These are phyloP conservation scores for Claviceps humidiphila DNA, from an alignment of 2,329 filamentous ascomycete species.

Conservation along the genomic window DNA sequence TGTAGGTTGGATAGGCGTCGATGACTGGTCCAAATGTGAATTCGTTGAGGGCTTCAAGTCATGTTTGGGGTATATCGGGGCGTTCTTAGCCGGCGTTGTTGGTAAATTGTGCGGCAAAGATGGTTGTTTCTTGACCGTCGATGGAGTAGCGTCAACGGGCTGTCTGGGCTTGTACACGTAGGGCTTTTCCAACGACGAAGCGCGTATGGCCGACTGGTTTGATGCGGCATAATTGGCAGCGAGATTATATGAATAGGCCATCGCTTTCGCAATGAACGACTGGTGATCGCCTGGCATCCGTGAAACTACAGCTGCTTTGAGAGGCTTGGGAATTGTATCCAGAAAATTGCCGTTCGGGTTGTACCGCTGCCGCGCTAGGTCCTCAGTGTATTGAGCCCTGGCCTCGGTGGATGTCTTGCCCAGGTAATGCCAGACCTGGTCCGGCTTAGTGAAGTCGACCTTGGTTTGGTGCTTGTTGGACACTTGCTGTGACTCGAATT, in stretches of 20 bases:
- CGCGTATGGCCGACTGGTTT: background rate
- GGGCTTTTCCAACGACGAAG: constrained; percentile 30
- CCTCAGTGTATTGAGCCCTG: constrained; percentile 80
- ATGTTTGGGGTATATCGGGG: constrained; percentile 5
- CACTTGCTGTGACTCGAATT: constrained; percentile 57
- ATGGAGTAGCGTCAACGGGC: constrained; percentile 8
- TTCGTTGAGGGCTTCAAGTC: constrained; percentile 7
- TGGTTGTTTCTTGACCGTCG: constrained; percentile 14
- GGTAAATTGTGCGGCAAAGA: constrained; percentile 9
- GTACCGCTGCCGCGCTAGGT: constrained; percentile 45
- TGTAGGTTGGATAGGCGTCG: background rate
- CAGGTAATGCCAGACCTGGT: constrained; percentile 82
- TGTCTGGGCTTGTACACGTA: constrained; percentile 40
- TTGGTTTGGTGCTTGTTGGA: constrained; percentile 49
- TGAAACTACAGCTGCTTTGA: constrained; percentile 21
- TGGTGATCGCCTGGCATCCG: constrained; percentile 10
- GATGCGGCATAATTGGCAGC: constrained; percentile 1
- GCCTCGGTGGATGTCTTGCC: constrained; percentile 78
- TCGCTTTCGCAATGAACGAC: constrained; percentile 8
- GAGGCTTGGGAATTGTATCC: constrained; percentile 49
- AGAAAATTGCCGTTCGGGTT: constrained; percentile 61
- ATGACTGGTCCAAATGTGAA: background rate
- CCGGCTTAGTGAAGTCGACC: constrained; percentile 56
- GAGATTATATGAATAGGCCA: constrained; percentile 6
- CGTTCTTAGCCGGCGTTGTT: background rate